A percentile compares a stretch with the other conserved stretches of the same genome.
phyloP scores from a whole-genome alignment of 2,329 filamentous ascomycete genomes.

The Penicillium brasilianum region DNA sequence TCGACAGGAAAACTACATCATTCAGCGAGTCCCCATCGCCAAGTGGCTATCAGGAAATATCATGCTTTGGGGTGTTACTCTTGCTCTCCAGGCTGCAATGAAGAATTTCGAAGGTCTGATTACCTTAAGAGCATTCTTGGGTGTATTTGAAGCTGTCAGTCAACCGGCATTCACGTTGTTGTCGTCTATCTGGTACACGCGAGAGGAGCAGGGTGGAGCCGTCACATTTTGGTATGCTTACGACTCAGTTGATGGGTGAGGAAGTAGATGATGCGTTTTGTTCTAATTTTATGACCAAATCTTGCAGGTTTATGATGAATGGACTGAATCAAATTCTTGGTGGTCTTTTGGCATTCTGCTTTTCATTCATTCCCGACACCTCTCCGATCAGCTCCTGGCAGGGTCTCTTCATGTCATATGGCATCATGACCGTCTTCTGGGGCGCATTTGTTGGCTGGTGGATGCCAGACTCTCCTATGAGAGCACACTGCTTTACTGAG shows the following conservation, averaged over 20 bases:
- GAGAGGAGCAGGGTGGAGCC: constrained; percentile 2
- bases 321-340: constrained; percentile 6
- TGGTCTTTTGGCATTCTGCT: constrained; percentile 1
- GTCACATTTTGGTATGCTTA: constrained; percentile 13
- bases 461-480: constrained; percentile 7
- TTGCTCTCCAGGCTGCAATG: constrained; percentile 3
- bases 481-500: constrained; percentile 5
- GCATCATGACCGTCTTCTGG: constrained; percentile 4
- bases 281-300: neutral
- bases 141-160: constrained; percentile 2
- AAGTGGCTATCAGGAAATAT: constrained; percentile 6
- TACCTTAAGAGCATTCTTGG: neutral
- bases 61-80: constrained; percentile 1
- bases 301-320: constrained; percentile 21
- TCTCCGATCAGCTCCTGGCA: constrained; percentile 5
- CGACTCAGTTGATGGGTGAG: neutral
- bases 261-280: neutral
- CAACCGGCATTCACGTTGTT: constrained; percentile 2
- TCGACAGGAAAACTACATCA: constrained; percentile 6
- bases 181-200: constrained; percentile 6
- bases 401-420: constrained; percentile 1
- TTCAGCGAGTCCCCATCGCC: constrained; percentile 1
- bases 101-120: constrained; percentile 6
- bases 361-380: neutral
- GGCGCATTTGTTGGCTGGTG: constrained; percentile 4